These are phyloP conservation scores for Plasmodium billcollinsi DNA, from an alignment of 169 alveolate species.

Conservation along the genomic window DNA sequence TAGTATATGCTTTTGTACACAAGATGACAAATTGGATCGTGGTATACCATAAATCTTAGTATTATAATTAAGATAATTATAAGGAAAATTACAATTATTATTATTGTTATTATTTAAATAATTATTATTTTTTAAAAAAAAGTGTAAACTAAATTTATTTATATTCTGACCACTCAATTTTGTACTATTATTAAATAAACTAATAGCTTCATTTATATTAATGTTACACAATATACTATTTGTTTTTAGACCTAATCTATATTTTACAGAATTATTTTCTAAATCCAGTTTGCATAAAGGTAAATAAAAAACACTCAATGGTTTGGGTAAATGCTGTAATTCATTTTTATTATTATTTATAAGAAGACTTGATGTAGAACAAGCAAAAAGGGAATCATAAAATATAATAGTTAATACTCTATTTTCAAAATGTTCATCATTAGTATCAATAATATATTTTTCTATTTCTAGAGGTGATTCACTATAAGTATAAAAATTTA, in stretches of 20 bases:
- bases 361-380: constrained; percentile 28
- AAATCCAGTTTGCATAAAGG: constrained; percentile 57
- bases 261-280: constrained; percentile 51
- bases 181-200: constrained; percentile 59
- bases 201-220: constrained; percentile 62
- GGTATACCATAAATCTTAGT: constrained; percentile 61
- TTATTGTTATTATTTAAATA: constrained; percentile 22
- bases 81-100: constrained; percentile 4
- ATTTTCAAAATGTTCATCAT: constrained; percentile 47
- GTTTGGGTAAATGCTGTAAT: constrained; percentile 34
- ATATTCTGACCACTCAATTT: constrained; percentile 56
- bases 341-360: constrained; percentile 50
- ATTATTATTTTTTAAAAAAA: constrained; percentile 61
- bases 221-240: constrained; percentile 30
- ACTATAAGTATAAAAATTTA: constrained; percentile 62
- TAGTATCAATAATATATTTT: constrained; percentile 56
- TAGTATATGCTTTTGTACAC: constrained; percentile 20
- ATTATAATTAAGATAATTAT: constrained; percentile 21
- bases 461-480: constrained; percentile 72
- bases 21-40: constrained; percentile 52
- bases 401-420: constrained; percentile 46
- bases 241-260: constrained; percentile 46
- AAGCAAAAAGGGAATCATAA: constrained; percentile 62
- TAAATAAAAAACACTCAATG: constrained; percentile 45
- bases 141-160: constrained; percentile 58